Conservation (phyloP, 1,139 yeast genomes). For the Diutina neorugosa region DNA sequence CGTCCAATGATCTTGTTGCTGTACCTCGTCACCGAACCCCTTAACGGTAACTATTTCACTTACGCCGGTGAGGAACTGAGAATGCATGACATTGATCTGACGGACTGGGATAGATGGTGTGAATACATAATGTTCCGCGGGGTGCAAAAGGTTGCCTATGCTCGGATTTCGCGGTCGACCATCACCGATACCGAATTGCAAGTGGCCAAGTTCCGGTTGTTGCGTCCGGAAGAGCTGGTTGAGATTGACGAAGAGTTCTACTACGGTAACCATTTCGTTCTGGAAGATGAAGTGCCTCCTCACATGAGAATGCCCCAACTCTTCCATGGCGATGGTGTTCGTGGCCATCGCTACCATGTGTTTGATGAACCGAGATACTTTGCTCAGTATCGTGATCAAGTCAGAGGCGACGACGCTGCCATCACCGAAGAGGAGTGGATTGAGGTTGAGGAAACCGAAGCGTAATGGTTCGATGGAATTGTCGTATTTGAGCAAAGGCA, state of each 20-base stretch:
- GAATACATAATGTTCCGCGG: conserved; percentile 86
- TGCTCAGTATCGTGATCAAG: conserved; percentile 9
- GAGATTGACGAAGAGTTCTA: conserved; percentile 27
- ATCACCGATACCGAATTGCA: conserved; percentile 96
- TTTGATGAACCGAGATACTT: conserved; percentile 84
- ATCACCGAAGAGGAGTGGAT: background rate
- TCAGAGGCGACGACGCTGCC: background rate
- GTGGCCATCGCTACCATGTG: conserved; percentile 90
- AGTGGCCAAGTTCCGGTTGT: conserved; percentile 77
- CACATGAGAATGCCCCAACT: conserved; percentile 68
- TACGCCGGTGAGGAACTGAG: conserved; percentile 77
- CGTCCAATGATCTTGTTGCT: conserved; percentile 78
- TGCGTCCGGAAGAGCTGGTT: conserved; percentile 27
- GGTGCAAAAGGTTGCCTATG: conserved; percentile 82
- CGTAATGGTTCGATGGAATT: background rate
- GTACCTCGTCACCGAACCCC: conserved; percentile 80
- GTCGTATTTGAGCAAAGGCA: too few species aligned
- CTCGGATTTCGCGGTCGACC: conserved; percentile 84
- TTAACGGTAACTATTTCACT: conserved; percentile 81
- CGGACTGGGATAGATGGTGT: conserved; percentile 98
- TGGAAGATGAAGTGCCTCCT: conserved; percentile 45
- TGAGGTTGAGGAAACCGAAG: background rate
- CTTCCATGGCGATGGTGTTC: conserved; percentile 86
- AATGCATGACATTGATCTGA: conserved; percentile 86
- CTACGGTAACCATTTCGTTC: conserved; percentile 44